Conservation (phyloP, 192 early-diverging fungal species). For the Mortierella alpina region DNA sequence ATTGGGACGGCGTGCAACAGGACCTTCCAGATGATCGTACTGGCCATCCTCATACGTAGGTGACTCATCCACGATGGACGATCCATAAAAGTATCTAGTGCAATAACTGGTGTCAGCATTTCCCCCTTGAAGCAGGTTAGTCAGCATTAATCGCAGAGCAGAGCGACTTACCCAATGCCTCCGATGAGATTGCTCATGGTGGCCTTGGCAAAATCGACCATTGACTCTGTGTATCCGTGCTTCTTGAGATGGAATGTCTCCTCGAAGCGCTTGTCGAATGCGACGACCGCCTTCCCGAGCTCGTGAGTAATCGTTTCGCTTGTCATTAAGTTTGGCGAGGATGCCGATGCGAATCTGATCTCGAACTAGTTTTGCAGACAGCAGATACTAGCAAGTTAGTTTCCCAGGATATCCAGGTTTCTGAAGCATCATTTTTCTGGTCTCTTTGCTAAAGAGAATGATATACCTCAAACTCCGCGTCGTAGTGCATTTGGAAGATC, state of each 20-base stretch:
- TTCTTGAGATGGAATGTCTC: slow-evolving; percentile 70
- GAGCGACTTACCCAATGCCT: slow-evolving; percentile 78
- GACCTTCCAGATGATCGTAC: slow-evolving; percentile 57
- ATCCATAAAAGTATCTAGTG: slow-evolving; percentile 78
- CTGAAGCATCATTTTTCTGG: background rate
- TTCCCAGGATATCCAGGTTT: background rate
- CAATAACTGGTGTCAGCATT: background rate
- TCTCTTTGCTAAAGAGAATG: no score
- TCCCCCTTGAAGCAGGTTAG: background rate
- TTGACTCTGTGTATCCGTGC: slow-evolving; percentile 71
- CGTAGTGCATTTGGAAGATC: slow-evolving; percentile 72
- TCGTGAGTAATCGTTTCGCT: slow-evolving; percentile 7
- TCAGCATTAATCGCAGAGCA: background rate
- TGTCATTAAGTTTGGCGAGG: slow-evolving; percentile 35
- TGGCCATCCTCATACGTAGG: slow-evolving; percentile 71
- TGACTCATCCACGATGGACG: slow-evolving; percentile 77
- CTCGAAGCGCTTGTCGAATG: slow-evolving; percentile 83
- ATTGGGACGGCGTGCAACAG: slow-evolving; percentile 51
- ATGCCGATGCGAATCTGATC: slow-evolving; percentile 38
- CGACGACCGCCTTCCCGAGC: slow-evolving; percentile 40
- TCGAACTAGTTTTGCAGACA: slow-evolving; percentile 52
- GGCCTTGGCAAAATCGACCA: slow-evolving; percentile 79
- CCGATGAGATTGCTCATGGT: slow-evolving; percentile 88
- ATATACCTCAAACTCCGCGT: slow-evolving; percentile 71
- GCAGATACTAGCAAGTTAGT: background rate